Percentiles rank a stretch among this genome's conserved stretches.
Conservation (phyloP, 2,329 filamentous ascomycete genomes). For the Fusarium sororula region DNA sequence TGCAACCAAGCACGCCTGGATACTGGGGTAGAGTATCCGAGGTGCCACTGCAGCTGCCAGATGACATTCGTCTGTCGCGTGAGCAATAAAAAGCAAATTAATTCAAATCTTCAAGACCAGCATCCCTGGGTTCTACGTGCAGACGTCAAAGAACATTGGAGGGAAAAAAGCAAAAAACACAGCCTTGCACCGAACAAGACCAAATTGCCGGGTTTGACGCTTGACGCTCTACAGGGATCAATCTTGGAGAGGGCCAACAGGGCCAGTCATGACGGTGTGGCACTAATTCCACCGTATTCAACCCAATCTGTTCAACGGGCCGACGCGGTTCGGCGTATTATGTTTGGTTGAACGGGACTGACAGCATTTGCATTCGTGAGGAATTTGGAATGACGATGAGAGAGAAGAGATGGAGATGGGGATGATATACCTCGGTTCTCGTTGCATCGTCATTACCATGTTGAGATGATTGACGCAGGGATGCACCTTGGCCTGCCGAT, state of each 20-base stretch:
- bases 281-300: constrained; percentile 5
- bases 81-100: neutral
- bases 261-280: constrained; percentile 13
- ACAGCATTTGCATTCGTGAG: neutral
- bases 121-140: neutral
- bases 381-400: neutral
- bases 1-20: neutral
- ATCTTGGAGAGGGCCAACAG: neutral
- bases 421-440: neutral
- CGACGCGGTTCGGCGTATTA: constrained; percentile 9
- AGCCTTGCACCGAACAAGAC: neutral
- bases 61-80: neutral
- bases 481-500: constrained; percentile 11
- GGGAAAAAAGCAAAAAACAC: constrained; percentile 16
- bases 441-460: neutral
- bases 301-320: constrained; percentile 1
- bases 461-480: constrained; percentile 12
- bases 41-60: constrained; percentile 10
- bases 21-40: neutral
- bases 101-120: neutral
- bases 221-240: neutral
- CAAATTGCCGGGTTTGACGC: constrained; percentile 12
- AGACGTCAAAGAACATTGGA: neutral
- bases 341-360: neutral
- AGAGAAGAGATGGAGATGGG: neutral